Base-by-base conservation (phyloP, 805 yeast genomes). In the Ogataea angusta region DNA sequence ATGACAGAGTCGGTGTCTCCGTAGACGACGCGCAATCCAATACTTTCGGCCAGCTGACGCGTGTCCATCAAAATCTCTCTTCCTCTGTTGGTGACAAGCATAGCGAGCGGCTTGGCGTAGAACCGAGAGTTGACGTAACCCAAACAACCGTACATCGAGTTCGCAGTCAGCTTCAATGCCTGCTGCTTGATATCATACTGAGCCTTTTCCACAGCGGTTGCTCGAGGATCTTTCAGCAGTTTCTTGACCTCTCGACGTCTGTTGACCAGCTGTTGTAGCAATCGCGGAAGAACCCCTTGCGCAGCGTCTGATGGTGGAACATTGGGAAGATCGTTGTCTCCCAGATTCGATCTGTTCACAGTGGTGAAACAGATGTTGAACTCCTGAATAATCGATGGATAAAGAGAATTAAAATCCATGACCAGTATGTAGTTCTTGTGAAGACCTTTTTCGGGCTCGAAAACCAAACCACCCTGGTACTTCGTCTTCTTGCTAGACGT, bases 1-100 rank as follows among this genome's bases (percentile, higher is more conserved):
- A 93, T 93, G 38, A 93, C 97, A 25, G 99, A 93, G 70, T 93
- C 99, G 0, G 99, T 93, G 68, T 93, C 99, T 72, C 99, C 99
- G 58, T 93, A 93, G 10, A 93, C 87, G 35, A 95, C 98, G 40
- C 87, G 71, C 44, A 93, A 70, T 0, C 84, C 84, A 54, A 85
- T 70, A 41, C 82, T 74, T 61, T 91, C 98, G 0, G 98, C 99
- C 46, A 93, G 70, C 55, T 85, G 95, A 60, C 95, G 78, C 0
- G 99, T 91, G 54, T 86, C 91, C 82, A 82, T 84, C 56, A 93
- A 75, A 60, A 90, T 88, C 62, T 93, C 98, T 68, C 99, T 78
- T 56, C 99, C 99, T 63, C 90, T 87, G 53, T 81, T 84, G 3
- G 99, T 93, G 43, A 89, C 95, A 55, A 93, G 70, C 90, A 87